phyloP scores from a whole-genome alignment of 169 alveolate genomes.

The Plasmodium chabaudi region DNA sequence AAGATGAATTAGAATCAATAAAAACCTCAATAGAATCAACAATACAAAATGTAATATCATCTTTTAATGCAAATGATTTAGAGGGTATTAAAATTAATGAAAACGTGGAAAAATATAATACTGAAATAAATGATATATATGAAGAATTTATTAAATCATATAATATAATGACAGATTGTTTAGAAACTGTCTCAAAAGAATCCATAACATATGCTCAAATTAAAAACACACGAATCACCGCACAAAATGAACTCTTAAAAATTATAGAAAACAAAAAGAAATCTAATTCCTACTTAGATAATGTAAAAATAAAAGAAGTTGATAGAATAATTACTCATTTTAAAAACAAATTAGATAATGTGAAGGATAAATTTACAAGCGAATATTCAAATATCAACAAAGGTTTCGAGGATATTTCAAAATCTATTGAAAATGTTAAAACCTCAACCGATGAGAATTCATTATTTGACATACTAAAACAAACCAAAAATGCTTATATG shows the following conservation, averaged over 20 bases:
- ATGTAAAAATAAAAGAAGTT: conserved; percentile 4
- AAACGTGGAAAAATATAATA: not conserved
- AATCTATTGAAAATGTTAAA: conserved; percentile 4
- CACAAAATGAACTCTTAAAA: not conserved
- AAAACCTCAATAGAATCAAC: conserved; percentile 13
- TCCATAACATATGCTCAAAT: not conserved
- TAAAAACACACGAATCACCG: not conserved
- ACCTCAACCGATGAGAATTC: not conserved
- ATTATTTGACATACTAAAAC: not conserved
- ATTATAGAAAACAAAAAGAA: not conserved
- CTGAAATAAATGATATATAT: not conserved
- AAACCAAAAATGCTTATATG: not conserved
- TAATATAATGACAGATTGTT: not conserved
- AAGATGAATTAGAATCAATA: conserved; percentile 1
- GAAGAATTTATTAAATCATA: not conserved
- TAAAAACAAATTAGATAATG: not conserved
- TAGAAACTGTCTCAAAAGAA: not conserved
- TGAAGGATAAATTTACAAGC: not conserved
- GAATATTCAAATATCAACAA: conserved; percentile 5
- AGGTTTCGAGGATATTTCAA: not conserved
- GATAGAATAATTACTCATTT: conserved; percentile 8
- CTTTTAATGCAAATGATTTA: not conserved
- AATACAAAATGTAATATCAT: not conserved
- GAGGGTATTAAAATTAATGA: not conserved
- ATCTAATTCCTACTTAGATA: not conserved